A percentile compares a stretch with the other conserved stretches of the same genome.
phyloP scores from a whole-genome alignment of 345 rosid species.

The Mangifera indica region DNA sequence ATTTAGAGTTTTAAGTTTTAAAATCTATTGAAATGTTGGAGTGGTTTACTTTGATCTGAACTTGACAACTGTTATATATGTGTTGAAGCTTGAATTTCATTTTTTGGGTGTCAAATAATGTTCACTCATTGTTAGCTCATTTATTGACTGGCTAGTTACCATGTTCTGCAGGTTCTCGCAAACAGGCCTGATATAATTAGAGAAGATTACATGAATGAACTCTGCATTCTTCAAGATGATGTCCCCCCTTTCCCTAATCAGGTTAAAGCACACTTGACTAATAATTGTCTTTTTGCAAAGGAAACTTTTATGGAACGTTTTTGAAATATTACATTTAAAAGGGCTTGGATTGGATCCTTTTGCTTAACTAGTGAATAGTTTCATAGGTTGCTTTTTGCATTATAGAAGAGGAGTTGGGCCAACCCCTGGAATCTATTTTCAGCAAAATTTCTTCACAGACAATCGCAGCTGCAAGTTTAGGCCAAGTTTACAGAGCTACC shows the following conservation, averaged over 20 bases:
- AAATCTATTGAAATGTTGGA: neutral
- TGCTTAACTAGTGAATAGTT: constrained; percentile 24
- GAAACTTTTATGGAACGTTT: neutral
- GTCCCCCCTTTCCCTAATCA: constrained; percentile 94
- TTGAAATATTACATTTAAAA: neutral
- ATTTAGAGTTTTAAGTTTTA: neutral
- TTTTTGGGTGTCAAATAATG: too few species aligned
- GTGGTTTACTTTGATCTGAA: neutral
- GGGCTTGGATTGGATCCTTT: constrained; percentile 7
- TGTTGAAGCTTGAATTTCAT: neutral
- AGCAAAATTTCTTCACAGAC: constrained; percentile 80
- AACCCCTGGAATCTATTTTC: constrained; percentile 82
- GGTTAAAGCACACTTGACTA: constrained; percentile 36
- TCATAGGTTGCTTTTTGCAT: constrained; percentile 81
- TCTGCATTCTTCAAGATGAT: constrained; percentile 96
- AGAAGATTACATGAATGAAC: constrained; percentile 97
- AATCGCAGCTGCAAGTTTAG: constrained; percentile 96
- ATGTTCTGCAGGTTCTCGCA: constrained; percentile 68
- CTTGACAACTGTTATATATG: neutral
- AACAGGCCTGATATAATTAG: constrained; percentile 93
- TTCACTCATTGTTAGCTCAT: too few species aligned
- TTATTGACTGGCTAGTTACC: constrained; percentile 7
- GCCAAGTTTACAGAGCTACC: constrained; percentile 98
- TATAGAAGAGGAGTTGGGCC: constrained; percentile 91
- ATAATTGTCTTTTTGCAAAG: neutral